Conservation (phyloP, 305 asterid species). For the Fraxinus paxiana region DNA sequence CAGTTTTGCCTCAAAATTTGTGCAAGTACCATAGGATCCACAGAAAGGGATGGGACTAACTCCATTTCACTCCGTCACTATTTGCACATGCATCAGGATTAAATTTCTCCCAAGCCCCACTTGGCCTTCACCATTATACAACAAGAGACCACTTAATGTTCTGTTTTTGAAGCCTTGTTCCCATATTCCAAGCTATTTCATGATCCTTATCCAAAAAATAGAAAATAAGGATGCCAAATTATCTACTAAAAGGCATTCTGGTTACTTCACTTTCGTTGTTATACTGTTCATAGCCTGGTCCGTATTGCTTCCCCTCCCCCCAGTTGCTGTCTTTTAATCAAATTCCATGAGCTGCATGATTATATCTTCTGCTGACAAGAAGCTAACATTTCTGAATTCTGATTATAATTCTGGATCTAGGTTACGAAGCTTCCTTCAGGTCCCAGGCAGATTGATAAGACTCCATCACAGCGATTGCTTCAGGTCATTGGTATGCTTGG, state of each 20-base stretch:
- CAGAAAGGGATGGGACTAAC: neutral
- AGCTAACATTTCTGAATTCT: constrained; percentile 8
- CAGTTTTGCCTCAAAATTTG: neutral
- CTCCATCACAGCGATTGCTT: constrained; percentile 71
- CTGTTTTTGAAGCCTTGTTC: neutral
- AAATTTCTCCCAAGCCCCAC: neutral
- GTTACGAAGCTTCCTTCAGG: constrained; percentile 59
- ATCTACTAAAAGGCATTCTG: neutral
- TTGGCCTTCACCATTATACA: neutral
- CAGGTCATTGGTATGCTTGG: constrained; percentile 80
- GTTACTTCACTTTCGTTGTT: neutral
- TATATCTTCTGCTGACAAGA: constrained; percentile 4
- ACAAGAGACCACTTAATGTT: neutral
- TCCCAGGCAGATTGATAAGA: constrained; percentile 65
- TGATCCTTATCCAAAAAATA: neutral
- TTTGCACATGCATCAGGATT: neutral
- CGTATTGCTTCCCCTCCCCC: neutral
- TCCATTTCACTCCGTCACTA: neutral
- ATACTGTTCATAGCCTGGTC: constrained; percentile 4
- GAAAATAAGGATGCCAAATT: neutral
- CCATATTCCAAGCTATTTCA: neutral
- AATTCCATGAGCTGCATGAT: neutral
- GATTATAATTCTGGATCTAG: constrained; percentile 37
- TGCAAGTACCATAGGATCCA: neutral
- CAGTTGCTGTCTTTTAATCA: constrained; percentile 2